Evolutionary conservation across 108 stramenopile species (phyloP).

Genomic region (Nitzschia sp.): DNA sequence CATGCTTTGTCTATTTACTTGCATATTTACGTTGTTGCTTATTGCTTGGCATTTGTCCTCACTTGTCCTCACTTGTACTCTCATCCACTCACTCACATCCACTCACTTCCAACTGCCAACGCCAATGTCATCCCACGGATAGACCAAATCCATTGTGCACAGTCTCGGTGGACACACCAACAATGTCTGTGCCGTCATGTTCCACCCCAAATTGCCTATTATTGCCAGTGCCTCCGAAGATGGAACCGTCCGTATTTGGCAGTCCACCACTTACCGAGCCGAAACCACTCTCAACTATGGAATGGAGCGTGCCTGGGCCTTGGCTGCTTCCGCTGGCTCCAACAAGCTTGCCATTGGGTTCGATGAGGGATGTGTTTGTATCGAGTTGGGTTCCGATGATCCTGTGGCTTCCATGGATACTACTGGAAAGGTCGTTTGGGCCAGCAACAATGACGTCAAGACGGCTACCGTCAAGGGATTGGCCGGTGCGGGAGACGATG

Average conservation of each 20-base stretch:
- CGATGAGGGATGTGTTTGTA: slow-evolving; percentile 98
- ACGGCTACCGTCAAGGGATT: slow-evolving; percentile 89
- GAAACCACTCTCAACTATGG: slow-evolving; percentile 99
- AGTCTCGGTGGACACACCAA: slow-evolving; percentile 96
- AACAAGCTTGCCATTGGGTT: slow-evolving; percentile 99
- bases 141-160: slow-evolving; percentile 93
- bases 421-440: slow-evolving; percentile 96
- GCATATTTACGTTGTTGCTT: too few species aligned
- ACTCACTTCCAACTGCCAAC: too few species aligned
- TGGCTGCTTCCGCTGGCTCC: slow-evolving; percentile 88
- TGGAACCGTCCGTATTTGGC: slow-evolving; percentile 98
- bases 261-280: slow-evolving; percentile 95
- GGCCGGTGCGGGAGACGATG: slow-evolving; percentile 76
- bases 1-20: too few species aligned
- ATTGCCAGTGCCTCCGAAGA: slow-evolving; percentile 97
- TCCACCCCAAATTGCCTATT: slow-evolving; percentile 98
- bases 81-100: too few species aligned
- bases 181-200: slow-evolving; percentile 96
- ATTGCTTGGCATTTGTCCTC: too few species aligned
- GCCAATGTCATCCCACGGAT: not conserved
- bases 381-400: slow-evolving; percentile 96
- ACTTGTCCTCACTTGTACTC: too few species aligned
- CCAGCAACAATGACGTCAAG: slow-evolving; percentile 95
- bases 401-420: slow-evolving; percentile 98
- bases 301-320: slow-evolving; percentile 97